phyloP scores from a whole-genome alignment of 495 filamentous ascomycete species.

The Talaromyces stipitatus region DNA sequence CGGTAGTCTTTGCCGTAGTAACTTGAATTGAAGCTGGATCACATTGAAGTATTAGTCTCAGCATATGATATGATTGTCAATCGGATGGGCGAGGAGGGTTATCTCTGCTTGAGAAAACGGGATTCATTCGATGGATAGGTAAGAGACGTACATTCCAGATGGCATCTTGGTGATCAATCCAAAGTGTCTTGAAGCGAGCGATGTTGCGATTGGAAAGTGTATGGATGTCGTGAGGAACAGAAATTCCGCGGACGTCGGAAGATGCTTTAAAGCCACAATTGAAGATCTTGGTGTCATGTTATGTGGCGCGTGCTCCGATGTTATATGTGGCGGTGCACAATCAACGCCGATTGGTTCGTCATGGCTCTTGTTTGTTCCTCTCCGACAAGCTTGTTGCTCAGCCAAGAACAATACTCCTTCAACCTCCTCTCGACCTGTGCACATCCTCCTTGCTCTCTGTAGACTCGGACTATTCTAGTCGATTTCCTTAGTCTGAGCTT shows the following conservation, averaged over 20 bases:
- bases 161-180: slow-evolving; percentile 20
- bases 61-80: not conserved
- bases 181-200: not conserved
- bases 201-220: not conserved
- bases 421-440: not conserved
- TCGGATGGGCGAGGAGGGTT: not conserved
- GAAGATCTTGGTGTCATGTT: slow-evolving; percentile 4
- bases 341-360: not conserved
- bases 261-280: not conserved
- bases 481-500: not conserved
- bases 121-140: not conserved
- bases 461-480: not conserved
- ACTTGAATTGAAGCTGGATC: slow-evolving; percentile 60
- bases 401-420: not conserved
- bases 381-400: not conserved
- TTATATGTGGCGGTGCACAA: slow-evolving; percentile 1
- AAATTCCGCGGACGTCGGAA: not conserved
- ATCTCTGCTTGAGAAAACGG: not conserved
- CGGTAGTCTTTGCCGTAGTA: slow-evolving; percentile 86
- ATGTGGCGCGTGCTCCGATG: not conserved
- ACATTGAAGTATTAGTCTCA: not conserved
- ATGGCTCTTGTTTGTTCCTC: not conserved
- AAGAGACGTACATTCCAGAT: slow-evolving; percentile 34
- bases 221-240: not conserved
- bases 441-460: not conserved